Evolutionary conservation across 1,139 yeast species (phyloP).

Genomic region (Wickerhamomyces sp.): DNA sequence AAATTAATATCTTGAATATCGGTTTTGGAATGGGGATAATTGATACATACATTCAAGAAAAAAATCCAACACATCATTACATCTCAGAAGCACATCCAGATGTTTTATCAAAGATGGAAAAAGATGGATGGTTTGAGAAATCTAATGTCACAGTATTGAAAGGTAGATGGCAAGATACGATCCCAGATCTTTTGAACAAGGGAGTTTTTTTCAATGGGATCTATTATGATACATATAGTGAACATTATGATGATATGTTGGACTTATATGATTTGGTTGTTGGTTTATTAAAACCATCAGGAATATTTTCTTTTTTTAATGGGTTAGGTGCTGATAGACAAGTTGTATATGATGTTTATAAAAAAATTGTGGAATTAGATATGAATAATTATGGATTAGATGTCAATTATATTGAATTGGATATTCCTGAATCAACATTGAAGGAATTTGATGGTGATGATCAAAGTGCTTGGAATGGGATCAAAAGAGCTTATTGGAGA

Average conservation of each 20-base stretch:
- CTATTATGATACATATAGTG: constrained; percentile 91
- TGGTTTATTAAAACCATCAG: constrained; percentile 75
- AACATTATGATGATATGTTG: constrained; percentile 79
- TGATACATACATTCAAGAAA: constrained; percentile 66
- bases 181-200: constrained; percentile 57
- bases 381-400: constrained; percentile 71
- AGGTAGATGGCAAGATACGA: constrained; percentile 88
- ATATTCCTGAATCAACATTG: constrained; percentile 17
- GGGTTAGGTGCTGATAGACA: constrained; percentile 96
- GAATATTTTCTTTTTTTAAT: constrained; percentile 84
- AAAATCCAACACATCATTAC: constrained; percentile 64
- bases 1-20: constrained; percentile 62
- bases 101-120: constrained; percentile 60
- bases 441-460: constrained; percentile 22
- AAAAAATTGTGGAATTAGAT: constrained; percentile 75
- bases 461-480: constrained; percentile 61
- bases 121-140: constrained; percentile 83
- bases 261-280: constrained; percentile 79
- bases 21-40: constrained; percentile 98
- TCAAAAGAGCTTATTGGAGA: constrained; percentile 71
- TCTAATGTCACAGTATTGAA: constrained; percentile 67
- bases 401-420: constrained; percentile 17
- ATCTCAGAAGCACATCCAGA: constrained; percentile 96
- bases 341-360: constrained; percentile 85
- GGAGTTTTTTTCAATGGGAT: constrained; percentile 86